Base-by-base conservation (phyloP, 305 asterid genomes). In the Rubia tinctorum region DNA sequence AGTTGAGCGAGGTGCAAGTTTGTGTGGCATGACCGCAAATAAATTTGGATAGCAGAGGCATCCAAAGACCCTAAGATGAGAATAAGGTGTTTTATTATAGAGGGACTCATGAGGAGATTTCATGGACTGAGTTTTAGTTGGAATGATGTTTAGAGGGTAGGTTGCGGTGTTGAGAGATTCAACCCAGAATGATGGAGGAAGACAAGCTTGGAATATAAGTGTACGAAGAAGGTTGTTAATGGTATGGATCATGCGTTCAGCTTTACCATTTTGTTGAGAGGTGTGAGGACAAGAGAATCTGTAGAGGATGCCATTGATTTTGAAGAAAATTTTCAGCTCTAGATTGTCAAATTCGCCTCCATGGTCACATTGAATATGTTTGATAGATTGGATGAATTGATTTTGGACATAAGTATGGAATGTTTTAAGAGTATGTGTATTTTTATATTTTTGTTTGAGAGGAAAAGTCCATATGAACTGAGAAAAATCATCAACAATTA, bases 391-490 rank as follows among this genome's bases (percentile, higher is more conserved):
- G 4, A 30, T 43, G 27, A 76, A 71, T 51, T 76, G 72, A 6
- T 63, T 70, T 6, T 13, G 64, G 25, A 76, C 66, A 20, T 18
- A 43, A 8, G 68, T 37, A 14, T 23, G 34, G 53, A 76, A 69
- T 47, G 9, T n/a, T 25, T 30, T 13, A 45, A 62, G 51, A 25
- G 34, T 30, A 10, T 25, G 30, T 17, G 17, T 34, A 6, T 53
- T 64, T 23, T 76, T 1, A 3, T 66, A 76, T 60, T 76, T 76
- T 2, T 69, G 30, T 15, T 59, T 34, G 47, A 76, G 10, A 12
- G 75, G 47, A 69, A 69, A 69, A 27, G 73, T 66, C 73, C 73
- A 67, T 34, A 75, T 5, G 34, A 66, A 67, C 20, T 67, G 58
- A 17, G 66, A 37, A 60, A 8, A 76, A 59, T 47, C 71, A 69